phyloP scores from a whole-genome alignment of 331 rosid genomes.

The Erythrophleum ivorense region DNA sequence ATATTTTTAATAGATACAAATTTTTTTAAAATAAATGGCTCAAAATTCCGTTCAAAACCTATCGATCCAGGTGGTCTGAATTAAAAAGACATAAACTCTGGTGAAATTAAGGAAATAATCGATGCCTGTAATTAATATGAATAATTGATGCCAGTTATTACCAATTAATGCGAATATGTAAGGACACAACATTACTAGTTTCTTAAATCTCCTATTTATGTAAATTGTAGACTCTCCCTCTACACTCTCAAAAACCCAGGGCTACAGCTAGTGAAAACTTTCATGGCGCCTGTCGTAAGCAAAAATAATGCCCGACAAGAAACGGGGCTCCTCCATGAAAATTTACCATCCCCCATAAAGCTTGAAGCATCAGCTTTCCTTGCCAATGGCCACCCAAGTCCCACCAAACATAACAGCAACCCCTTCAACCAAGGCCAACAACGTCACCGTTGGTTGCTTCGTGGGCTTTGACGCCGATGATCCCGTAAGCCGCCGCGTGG shows the following conservation, averaged over 20 bases:
- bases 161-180: too few relatives aligned
- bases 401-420: constrained; percentile 57
- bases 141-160: too few relatives aligned
- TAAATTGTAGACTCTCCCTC: not conserved
- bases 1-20: too few relatives aligned
- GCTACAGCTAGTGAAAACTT: not conserved
- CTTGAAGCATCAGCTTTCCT: constrained; percentile 54
- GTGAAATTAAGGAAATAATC: too few relatives aligned
- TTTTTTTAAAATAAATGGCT: too few relatives aligned
- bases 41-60: too few relatives aligned
- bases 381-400: constrained; percentile 65
- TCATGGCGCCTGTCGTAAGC: constrained; percentile 68
- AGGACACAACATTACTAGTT: too few relatives aligned
- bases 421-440: constrained; percentile 37
- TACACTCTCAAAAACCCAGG: too few relatives aligned
- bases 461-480: constrained; percentile 60
- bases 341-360: constrained; percentile 42
- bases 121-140: not conserved
- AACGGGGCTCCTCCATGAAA: constrained; percentile 3
- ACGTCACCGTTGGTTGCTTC: constrained; percentile 50
- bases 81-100: too few relatives aligned
- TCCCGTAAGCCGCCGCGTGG: constrained; percentile 56
- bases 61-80: too few relatives aligned
- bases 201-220: not conserved
- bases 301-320: constrained; percentile 40